A percentile compares a stretch with the other conserved stretches of the same genome.
Evolutionary conservation across 305 asterid species (phyloP).

Genomic region (Solanum chacoense): DNA sequence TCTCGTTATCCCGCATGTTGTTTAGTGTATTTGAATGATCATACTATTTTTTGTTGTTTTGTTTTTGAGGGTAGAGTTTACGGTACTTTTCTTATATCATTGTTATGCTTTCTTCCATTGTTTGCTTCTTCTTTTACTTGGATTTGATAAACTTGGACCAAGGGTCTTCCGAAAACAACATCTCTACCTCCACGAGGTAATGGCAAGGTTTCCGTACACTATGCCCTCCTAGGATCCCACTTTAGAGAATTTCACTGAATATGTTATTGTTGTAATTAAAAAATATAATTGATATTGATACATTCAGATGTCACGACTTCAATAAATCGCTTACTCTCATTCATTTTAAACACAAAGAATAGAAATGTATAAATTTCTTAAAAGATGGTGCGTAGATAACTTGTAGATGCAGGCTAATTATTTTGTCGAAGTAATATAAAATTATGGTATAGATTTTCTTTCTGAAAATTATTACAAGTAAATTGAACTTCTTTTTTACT

Average conservation of each 20-base stretch:
- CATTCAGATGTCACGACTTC: background rate
- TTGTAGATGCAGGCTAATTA: background rate
- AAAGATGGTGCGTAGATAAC: background rate
- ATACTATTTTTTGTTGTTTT: too few species aligned
- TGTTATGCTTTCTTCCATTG: background rate
- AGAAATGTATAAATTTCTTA: background rate
- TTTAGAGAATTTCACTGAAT: too few species aligned
- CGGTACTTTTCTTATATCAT: background rate
- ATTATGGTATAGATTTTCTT: background rate
- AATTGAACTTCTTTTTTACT: background rate
- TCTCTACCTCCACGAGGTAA: background rate
- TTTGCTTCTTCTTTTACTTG: too few species aligned
- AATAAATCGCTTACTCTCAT: background rate
- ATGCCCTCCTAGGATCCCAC: background rate
- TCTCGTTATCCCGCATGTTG: background rate
- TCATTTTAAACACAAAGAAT: background rate
- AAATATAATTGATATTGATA: background rate
- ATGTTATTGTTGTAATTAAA: too few species aligned
- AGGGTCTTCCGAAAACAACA: fast-evolving
- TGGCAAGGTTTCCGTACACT: background rate
- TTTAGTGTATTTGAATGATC: background rate
- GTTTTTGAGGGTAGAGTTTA: background rate
- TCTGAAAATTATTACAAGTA: background rate
- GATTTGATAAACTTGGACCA: background rate
- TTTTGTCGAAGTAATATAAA: background rate